Percentiles rank a stretch among this genome's conserved stretches.
Conservation (phyloP, 768 basidiomycete species). For the Mycena kentingensis region DNA sequence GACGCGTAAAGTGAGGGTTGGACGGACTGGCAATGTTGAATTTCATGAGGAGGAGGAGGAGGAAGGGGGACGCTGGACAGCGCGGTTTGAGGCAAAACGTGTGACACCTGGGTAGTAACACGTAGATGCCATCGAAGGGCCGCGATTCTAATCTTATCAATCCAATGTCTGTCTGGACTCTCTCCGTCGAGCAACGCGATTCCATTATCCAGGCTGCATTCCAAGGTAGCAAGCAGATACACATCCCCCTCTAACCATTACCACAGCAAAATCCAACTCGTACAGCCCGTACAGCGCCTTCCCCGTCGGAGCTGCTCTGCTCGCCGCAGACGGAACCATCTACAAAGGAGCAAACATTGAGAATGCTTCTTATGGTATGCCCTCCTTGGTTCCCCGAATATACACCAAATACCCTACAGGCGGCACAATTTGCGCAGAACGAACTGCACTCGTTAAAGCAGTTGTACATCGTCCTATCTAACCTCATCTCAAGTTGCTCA, state of each 20-base stretch:
- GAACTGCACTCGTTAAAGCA: slow-evolving; percentile 94
- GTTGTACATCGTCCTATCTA: slow-evolving; percentile 55
- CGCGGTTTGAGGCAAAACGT: no score
- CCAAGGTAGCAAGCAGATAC: no score
- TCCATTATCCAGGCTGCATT: slow-evolving; percentile 18
- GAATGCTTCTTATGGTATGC: slow-evolving; percentile 87
- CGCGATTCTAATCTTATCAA: slow-evolving; percentile 9
- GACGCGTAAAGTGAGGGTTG: slow-evolving; percentile 12
- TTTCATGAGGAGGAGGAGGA: slow-evolving; percentile 83
- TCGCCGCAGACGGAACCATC: slow-evolving; percentile 67
- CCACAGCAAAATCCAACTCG: slow-evolving; percentile 69
- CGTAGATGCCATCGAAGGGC: no score
- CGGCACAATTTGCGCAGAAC: slow-evolving; percentile 89
- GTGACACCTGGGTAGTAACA: no score
- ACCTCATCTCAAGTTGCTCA: background rate
- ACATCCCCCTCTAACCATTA: no score
- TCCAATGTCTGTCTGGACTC: slow-evolving; percentile 11
- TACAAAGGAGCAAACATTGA: slow-evolving; percentile 88
- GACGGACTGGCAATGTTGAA: slow-evolving; percentile 92
- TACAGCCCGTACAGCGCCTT: slow-evolving; percentile 92
- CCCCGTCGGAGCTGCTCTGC: slow-evolving; percentile 85
- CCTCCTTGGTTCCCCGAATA: background rate
- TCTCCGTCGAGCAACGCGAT: slow-evolving; percentile 20
- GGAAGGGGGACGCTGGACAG: no score
- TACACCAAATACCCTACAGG: slow-evolving; percentile 38